phyloP scores from a whole-genome alignment of 2,329 filamentous ascomycete species.

The Fusarium lyarnte region DNA sequence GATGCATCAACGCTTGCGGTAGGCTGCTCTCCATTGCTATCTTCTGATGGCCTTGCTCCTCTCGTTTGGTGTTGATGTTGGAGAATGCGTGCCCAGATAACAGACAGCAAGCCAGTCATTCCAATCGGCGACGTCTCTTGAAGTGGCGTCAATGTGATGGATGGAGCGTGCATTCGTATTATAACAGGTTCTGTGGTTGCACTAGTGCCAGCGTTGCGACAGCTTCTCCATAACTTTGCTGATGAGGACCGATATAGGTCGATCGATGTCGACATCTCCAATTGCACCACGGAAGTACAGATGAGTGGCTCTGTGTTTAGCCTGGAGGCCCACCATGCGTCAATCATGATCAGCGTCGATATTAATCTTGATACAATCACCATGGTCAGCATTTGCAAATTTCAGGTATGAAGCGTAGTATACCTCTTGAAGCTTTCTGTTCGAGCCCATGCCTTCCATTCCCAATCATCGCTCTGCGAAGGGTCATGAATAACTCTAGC shows the following conservation, averaged over 20 bases:
- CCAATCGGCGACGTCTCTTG: not conserved
- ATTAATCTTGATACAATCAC: accelerated
- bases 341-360: not conserved
- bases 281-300: not conserved
- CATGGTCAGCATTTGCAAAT: not conserved
- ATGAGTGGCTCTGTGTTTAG: not conserved
- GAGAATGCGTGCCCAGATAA: not conserved
- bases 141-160: accelerated
- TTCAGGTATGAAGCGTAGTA: accelerated
- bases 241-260: constrained; percentile 3
- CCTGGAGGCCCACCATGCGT: not conserved
- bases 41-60: not conserved
- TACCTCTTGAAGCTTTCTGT: not conserved
- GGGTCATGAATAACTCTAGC: not conserved
- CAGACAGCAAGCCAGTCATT: not conserved
- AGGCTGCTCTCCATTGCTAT: accelerated
- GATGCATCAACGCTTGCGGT: not conserved
- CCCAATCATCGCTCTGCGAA: not conserved
- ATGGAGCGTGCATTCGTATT: not conserved
- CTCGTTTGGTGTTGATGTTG: not conserved
- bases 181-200: not conserved
- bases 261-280: not conserved
- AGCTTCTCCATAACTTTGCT: not conserved
- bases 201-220: not conserved
- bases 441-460: constrained; percentile 18